Base-by-base conservation (phyloP, 1,284 basidiomycete genomes). In the Cryptococcus sp. region DNA sequence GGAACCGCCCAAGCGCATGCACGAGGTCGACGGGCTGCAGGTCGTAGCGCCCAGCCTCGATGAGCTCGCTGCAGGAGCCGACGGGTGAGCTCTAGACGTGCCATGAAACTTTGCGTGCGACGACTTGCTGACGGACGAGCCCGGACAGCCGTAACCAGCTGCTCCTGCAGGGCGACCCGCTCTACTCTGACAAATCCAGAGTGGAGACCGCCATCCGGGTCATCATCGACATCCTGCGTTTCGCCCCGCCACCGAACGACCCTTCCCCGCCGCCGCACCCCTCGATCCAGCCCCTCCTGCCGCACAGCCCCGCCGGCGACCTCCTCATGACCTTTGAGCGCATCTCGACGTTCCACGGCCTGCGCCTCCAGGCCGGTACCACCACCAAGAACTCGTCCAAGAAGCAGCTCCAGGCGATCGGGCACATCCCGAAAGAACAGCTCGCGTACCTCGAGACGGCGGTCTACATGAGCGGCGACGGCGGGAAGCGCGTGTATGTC, bases 401-500 rank as follows among this genome's bases (percentile, higher is more conserved):
- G 58, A 76, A 76, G 59, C 73, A 74, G 61, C 61, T 70, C 2
- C 67, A 68, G 35, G 70, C 70, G 4, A 55, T 40, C 16, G 71
- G 71, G 5, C 62, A 63, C 4, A 69, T 70, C n/a, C 67, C 73
- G 2, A 57, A 60, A 36, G 64, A 73, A 24, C 63, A 70, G 52
- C 47, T 73, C 9, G 65, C 67, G 0, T 76, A 68, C 38, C 66
- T 76, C 16, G 72, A 76, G 58, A 73, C 72, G n/a, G 71, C 72
- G 4, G 73, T 76, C 2, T 75, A 71, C 65, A 74, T 67, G 69
- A 67, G 65, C 39, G 70, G 71, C 11, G 72, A 74, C 23, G 44
- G 39, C 8, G 70, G 69, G 20, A 68, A 65, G 53, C 56, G 76
- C 35, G 90, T 92, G 24, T 79, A 87, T 39, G 89, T 88, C 56